Evolutionary conservation across 1,139 yeast species (phyloP), one percentile per base, ranked within the genome.

Genomic region (Zygosaccharomyces sapae): DNA sequence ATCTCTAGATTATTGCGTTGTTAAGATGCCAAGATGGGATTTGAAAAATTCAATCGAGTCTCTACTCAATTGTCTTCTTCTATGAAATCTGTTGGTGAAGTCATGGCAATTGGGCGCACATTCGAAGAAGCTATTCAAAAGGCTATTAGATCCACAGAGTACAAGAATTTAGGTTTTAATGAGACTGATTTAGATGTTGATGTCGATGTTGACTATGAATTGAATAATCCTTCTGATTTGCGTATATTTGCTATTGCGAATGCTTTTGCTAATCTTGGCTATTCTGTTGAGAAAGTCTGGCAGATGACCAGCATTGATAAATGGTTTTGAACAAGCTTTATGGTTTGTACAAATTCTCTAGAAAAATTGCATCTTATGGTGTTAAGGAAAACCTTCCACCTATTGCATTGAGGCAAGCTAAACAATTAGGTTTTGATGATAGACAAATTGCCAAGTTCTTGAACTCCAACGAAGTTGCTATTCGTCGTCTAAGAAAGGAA

Each of bases 11-110:
- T 92, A 92, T 72, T 89, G 92, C 69, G 98, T 92, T 55, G 96
- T 88, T 52, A 92, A 92, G 80, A 92, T 92, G 70, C 98, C 99
- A 69, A 83, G 98, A 75, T 92, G 99, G 98, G 98, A 92, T 72
- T 79, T 92, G 71, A 85, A 87, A 92, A 92, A 73, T 92, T 92
- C 72, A 87, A 92, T 55, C 80, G 96, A 69, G 98, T 92, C 45
- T 85, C 95, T 44, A 81, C 90, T 49, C 78, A 84, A 63, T 78
- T 92, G 61, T 85, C 95, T 33, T 90, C 97, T 4, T 83, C 96
- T 39, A 92, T 92, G 98, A 92, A 92, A 72, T 89, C 97, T 56
- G 98, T 92, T 53, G 98, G 98, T 75, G 98, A 92, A 71, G 98
- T 92, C 49, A 92, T 92, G 98, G 80, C 95, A 55, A 89, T 92